Evolutionary conservation across 1,284 basidiomycete genomes (phyloP), one percentile per base, ranked within the genome.

Genomic region (Marasmius sp.): DNA sequence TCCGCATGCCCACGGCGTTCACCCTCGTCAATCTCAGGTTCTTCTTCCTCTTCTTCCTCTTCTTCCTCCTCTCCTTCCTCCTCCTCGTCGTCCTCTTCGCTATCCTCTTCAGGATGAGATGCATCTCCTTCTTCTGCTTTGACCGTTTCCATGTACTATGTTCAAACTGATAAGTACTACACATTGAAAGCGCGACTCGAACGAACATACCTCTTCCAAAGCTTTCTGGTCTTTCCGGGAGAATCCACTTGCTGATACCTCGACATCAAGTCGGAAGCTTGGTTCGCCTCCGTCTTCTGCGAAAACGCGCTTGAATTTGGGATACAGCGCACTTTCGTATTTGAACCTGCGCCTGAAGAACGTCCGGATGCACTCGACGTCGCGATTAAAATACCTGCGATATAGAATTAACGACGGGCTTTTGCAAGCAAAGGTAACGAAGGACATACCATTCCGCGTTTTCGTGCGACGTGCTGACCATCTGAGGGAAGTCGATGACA

Each of bases 401-500:
- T 57, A 38, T 37, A 36, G 61, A 60, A 52, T 60, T 57, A 39
- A 64, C 22, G 20, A 47, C 60, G 69, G 14, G n/a, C 27, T 52
- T 6, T 59, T 39, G 36, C n/a, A 43, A 51, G 45, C n/a, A 41
- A 39, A 37, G 12, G 34, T 11, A 14, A 60, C 53, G 68, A 63
- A 57, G 60, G 54, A 63, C 90, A 76, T 69, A 96, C 94, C 91
- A 97, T 79, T 98, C 97, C 10, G 97, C 97, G 74, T 99, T 98
- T 70, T 89, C 87, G 71, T 99, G 97, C 55, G 95, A 92, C 41
- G 94, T 97, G 81, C 93, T 95, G 75, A 99, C 94, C 97, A 99
- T 98, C 79, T 99, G 97, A 2, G 97, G 97, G 73, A 99, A 99
- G 79, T 99, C 97, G 68, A 99, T 99, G 39, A 99, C 87, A 59